Percentiles rank a stretch among this genome's conserved stretches.
phyloP scores from a whole-genome alignment of 208 protist genomes.

The Acanthamoeba triangularis region DNA sequence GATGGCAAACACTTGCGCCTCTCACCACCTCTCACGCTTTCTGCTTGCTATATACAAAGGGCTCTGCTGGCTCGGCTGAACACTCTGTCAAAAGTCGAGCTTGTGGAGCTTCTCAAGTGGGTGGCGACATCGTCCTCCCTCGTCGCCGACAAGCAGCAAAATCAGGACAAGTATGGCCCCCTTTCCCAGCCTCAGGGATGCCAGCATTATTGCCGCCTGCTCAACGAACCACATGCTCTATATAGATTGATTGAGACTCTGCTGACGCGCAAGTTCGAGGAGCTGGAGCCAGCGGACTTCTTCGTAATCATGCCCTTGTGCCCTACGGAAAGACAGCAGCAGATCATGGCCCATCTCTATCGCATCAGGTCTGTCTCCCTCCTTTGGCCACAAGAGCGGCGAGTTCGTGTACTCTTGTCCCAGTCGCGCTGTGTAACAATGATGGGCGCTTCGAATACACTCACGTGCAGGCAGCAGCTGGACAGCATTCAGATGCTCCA shows the following conservation, averaged over 20 bases:
- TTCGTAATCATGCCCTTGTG: not conserved
- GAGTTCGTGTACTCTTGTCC: no score
- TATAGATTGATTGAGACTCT: not conserved
- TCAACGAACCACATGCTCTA: not conserved
- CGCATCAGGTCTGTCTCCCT: not conserved
- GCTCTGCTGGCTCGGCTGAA: not conserved
- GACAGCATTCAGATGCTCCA: slow-evolving; percentile 29
- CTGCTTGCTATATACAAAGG: not conserved
- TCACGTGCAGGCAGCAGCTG: not conserved
- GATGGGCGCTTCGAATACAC: not conserved
- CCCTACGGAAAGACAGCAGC: not conserved
- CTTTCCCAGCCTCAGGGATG: not conserved
- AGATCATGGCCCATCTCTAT: slow-evolving; percentile 47
- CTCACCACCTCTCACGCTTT: not conserved
- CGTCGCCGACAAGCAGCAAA: slow-evolving; percentile 17
- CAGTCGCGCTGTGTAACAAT: not conserved
- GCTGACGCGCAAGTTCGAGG: slow-evolving; percentile 11
- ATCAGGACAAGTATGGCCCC: not conserved
- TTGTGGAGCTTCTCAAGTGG: slow-evolving; percentile 28
- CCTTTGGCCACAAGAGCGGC: no score
- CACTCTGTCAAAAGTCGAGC: not conserved
- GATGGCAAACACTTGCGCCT: not conserved
- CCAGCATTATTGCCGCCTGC: not conserved
- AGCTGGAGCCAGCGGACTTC: slow-evolving; percentile 10
- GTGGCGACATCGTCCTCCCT: not conserved